A percentile compares a stretch with the other conserved stretches of the same genome.
Conservation (phyloP, 108 stramenopile genomes). For the Nitzschia sp. region DNA sequence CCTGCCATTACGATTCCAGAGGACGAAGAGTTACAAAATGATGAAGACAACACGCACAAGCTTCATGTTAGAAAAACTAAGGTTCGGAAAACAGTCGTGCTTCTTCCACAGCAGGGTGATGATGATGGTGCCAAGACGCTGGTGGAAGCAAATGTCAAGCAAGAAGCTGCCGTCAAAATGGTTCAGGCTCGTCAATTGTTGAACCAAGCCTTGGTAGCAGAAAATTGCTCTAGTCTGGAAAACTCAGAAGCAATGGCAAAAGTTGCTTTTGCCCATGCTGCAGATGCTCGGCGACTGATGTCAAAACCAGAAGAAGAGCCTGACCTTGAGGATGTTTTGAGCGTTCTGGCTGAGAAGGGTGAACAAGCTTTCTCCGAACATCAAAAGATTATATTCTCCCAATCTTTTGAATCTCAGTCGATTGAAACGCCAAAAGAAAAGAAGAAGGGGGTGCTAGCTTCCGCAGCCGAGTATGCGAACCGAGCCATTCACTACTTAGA, state of each 20-base stretch:
- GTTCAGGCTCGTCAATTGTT: slow-evolving; percentile 26
- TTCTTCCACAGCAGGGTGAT: slow-evolving; percentile 26
- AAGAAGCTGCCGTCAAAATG: slow-evolving; percentile 17
- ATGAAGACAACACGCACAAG: background rate
- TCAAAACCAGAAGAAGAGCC: slow-evolving; percentile 9
- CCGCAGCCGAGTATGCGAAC: slow-evolving; percentile 20
- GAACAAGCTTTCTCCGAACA: slow-evolving; percentile 19
- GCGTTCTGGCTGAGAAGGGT: slow-evolving; percentile 30
- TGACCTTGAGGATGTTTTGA: slow-evolving; percentile 30
- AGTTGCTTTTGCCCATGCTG: slow-evolving; percentile 26
- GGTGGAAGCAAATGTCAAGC: slow-evolving; percentile 14
- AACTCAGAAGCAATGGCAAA: slow-evolving; percentile 26
- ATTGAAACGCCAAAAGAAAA: background rate
- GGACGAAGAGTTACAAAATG: background rate
- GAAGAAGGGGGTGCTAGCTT: background rate
- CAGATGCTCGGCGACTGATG: slow-evolving; percentile 18
- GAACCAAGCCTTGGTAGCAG: slow-evolving; percentile 14
- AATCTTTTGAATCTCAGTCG: slow-evolving; percentile 11
- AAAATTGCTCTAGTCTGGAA: slow-evolving; percentile 1
- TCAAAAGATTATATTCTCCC: slow-evolving; percentile 13
- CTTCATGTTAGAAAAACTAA: slow-evolving; percentile 20
- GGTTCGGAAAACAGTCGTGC: slow-evolving; percentile 21
- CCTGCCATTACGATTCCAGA: background rate
- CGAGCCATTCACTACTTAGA: slow-evolving; percentile 28
- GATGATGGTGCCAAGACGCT: slow-evolving; percentile 12